These are phyloP conservation scores for Leptosphaerulina australis DNA, from an alignment of 2,329 filamentous ascomycete genomes.

Conservation along the genomic window DNA sequence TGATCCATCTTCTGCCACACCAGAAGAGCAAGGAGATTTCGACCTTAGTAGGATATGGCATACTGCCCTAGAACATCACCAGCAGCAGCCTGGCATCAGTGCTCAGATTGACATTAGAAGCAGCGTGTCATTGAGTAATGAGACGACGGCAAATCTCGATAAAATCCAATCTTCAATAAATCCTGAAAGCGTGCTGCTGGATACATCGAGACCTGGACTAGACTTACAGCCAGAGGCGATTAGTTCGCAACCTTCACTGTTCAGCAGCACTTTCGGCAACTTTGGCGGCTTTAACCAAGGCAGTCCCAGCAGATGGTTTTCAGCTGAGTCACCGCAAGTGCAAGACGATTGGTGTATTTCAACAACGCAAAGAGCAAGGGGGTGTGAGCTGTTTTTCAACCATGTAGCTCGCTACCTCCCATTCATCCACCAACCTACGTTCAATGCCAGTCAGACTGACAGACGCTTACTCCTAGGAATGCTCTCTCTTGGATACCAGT, in stretches of 20 bases:
- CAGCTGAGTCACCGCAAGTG: constrained; percentile 4
- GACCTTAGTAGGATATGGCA: constrained; percentile 2
- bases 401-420: constrained; percentile 20
- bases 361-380: constrained; percentile 11
- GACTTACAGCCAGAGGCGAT: neutral
- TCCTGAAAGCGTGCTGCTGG: neutral
- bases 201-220: neutral
- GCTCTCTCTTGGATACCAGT: constrained; percentile 26
- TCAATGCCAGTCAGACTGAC: constrained; percentile 11
- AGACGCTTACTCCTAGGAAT: constrained; percentile 23
- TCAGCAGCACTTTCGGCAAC: constrained; percentile 1
- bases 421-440: constrained; percentile 24
- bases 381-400: constrained; percentile 21
- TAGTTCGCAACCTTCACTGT: neutral
- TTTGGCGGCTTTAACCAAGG: constrained; percentile 15
- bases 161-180: neutral
- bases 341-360: constrained; percentile 21
- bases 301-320: constrained; percentile 18
- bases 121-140: neutral
- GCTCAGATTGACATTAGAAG: neutral
- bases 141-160: neutral
- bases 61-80: neutral
- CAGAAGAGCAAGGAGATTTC: constrained; percentile 2
- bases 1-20: neutral
- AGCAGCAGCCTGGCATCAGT: neutral